Conservation (phyloP, 768 basidiomycete genomes). For the Naganishia friedmannii region DNA sequence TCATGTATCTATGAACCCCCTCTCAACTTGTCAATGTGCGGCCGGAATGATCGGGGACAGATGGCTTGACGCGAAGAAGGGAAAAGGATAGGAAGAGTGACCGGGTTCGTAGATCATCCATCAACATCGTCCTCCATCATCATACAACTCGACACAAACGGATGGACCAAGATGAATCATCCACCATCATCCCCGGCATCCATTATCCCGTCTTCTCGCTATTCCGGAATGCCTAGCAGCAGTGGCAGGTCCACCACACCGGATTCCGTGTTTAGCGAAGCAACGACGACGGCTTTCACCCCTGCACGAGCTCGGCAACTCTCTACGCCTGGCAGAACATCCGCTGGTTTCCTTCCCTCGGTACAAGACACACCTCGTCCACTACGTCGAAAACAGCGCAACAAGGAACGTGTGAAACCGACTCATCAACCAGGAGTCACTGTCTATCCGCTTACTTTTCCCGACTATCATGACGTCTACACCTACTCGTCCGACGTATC, state of each 20-base stretch:
- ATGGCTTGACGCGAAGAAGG: not conserved
- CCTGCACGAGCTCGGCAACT: not conserved
- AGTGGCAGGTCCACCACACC: slow-evolving; percentile 2
- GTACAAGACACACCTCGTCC: slow-evolving; percentile 2
- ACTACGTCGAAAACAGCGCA: not conserved
- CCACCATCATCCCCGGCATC: too few relatives aligned
- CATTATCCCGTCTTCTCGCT: too few relatives aligned
- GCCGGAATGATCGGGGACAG: not conserved
- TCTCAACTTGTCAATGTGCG: not conserved
- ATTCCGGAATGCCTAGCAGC: not conserved
- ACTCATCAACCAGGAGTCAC: slow-evolving; percentile 4
- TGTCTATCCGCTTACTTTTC: slow-evolving; percentile 16
- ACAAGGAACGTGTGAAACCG: slow-evolving; percentile 2
- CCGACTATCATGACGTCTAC: slow-evolving; percentile 14
- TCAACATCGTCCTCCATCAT: not conserved
- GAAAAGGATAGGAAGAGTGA: not conserved
- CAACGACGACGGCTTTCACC: not conserved
- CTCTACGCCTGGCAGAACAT: not conserved
- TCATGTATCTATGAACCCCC: not conserved
- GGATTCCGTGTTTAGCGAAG: slow-evolving; percentile 17
- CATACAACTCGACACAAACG: too few relatives aligned
- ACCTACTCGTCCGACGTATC: not conserved
- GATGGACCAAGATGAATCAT: too few relatives aligned
- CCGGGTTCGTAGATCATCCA: not conserved
- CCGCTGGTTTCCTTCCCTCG: not conserved